These are phyloP conservation scores for Cerioporus squamosus DNA, from an alignment of 1,284 basidiomycete genomes.

Conservation along the genomic window DNA sequence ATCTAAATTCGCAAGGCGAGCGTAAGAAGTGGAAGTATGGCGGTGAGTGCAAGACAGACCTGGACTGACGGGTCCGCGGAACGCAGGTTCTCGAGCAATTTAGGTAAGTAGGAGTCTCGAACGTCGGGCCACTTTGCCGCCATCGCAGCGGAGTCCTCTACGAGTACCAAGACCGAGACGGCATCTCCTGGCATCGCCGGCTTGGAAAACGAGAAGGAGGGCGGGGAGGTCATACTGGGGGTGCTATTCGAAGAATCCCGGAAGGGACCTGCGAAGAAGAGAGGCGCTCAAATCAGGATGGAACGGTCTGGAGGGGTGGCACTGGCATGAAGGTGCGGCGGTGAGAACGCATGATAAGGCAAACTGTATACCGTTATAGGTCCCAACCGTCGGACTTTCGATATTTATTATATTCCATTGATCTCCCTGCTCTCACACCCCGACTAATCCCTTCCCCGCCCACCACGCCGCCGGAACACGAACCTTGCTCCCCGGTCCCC, in stretches of 20 bases:
- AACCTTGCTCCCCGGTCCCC: slow-evolving; percentile 2
- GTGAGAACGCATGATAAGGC: slow-evolving; percentile 35
- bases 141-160: slow-evolving; percentile 65
- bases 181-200: slow-evolving; percentile 44
- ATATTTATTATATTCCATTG: slow-evolving; percentile 16
- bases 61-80: slow-evolving; percentile 42
- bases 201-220: slow-evolving; percentile 37
- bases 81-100: slow-evolving; percentile 49
- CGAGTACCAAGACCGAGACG: slow-evolving; percentile 55
- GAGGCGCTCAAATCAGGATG: slow-evolving; percentile 25
- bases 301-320: slow-evolving; percentile 25
- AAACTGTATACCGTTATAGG: slow-evolving; percentile 35
- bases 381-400: slow-evolving; percentile 35
- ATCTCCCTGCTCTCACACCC: not conserved
- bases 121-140: slow-evolving; percentile 57
- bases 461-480: not conserved
- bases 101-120: slow-evolving; percentile 54
- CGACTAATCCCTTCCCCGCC: not conserved
- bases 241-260: slow-evolving; percentile 22
- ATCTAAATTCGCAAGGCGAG: slow-evolving; percentile 34
- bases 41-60: slow-evolving; percentile 30
- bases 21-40: slow-evolving; percentile 11
- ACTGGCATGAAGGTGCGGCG: slow-evolving; percentile 22
- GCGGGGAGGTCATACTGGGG: slow-evolving; percentile 27
- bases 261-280: slow-evolving; percentile 23